Conservation (phyloP, 257 asterid species). For the Anisodus tanguticus region DNA sequence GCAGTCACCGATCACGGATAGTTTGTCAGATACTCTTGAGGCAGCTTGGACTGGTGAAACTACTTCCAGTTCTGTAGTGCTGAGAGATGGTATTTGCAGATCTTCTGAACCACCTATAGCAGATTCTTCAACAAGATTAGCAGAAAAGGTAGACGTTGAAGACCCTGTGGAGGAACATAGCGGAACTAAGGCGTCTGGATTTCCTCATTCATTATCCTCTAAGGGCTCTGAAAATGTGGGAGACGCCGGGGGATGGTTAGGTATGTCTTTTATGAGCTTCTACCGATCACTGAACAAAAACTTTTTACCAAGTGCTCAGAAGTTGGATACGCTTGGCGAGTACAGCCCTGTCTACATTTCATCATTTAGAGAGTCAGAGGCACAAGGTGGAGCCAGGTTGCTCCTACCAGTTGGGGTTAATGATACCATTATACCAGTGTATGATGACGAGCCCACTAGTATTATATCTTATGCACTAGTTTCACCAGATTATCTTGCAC, state of each 20-base stretch:
- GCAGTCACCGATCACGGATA: slow-evolving; percentile 50
- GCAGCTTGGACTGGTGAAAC: slow-evolving; percentile 94
- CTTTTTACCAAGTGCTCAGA: slow-evolving; percentile 54
- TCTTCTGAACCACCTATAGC: slow-evolving; percentile 47
- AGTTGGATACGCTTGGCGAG: slow-evolving; percentile 61
- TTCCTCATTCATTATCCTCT: slow-evolving; percentile 47
- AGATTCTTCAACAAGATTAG: slow-evolving; percentile 47
- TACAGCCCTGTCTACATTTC: slow-evolving; percentile 76
- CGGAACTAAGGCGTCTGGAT: slow-evolving; percentile 45
- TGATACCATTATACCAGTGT: slow-evolving; percentile 77
- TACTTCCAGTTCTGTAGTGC: slow-evolving; percentile 40
- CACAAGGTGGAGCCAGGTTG: slow-evolving; percentile 71
- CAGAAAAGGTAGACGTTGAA: slow-evolving; percentile 57
- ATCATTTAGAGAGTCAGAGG: slow-evolving; percentile 66
- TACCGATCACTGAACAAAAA: slow-evolving; percentile 72
- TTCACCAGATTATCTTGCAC: slow-evolving; percentile 61
- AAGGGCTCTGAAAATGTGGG: slow-evolving; percentile 60
- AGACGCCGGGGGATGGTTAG: slow-evolving; percentile 69
- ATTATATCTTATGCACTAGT: slow-evolving; percentile 79
- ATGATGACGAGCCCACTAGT: slow-evolving; percentile 96
- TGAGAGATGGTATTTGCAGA: slow-evolving; percentile 44
- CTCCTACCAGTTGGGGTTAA: slow-evolving; percentile 73
- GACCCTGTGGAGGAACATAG: slow-evolving; percentile 51
- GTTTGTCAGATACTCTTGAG: slow-evolving; percentile 80
- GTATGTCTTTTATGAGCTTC: slow-evolving; percentile 72